Evolutionary conservation across 352 stramenopile genomes (phyloP), one percentile per base, ranked within the genome.

Genomic region (Albugo candida): DNA sequence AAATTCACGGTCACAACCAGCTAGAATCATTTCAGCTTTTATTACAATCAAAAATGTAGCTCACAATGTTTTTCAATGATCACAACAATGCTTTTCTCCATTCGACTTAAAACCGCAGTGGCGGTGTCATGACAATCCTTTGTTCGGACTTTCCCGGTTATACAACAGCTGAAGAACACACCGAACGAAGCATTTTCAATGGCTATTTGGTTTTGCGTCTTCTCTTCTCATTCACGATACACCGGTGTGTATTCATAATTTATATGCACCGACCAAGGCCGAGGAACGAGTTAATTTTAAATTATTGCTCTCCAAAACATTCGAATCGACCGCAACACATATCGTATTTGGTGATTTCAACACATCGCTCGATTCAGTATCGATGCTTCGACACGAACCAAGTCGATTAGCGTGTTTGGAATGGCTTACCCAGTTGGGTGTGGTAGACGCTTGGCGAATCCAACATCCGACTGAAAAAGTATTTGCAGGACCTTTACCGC

Each of bases 301-400:
- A 13, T 10, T 11, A 1, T 0, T 2, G 18, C 43, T 58, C 8
- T 10, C 24, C 8, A 8, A 8, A 31, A 10, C 24, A 8, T 31
- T 31, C 24, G 24, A 31, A 31, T 3, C 24, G 8, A 37, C 21
- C 18, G 52, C 36, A 38, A 1, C 36, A 2, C 54, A 60, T 36
- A 41, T 57, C 13, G 54, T 55, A 3, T 49, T 41, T n/a, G 52
- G 56, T 0, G 52, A 59, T 41, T 45, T 53, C 51, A 56, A 59
- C 21, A 13, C 54, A 13, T 21, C 31, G 1, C 31, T 57, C 27
- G 38, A 44, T 40, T 4, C 34, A 34, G 8, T 40, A 5, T 10
- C 3, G 1, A 21, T 27, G 3, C 6, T 11, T 11, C 13, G 40
- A 8, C 20, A 36, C 11, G 1, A n/a, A 2, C 11, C 18, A 24